Evolutionary conservation across 805 yeast genomes (phyloP).

Genomic region (Hanseniaspora hatyaiensis): DNA sequence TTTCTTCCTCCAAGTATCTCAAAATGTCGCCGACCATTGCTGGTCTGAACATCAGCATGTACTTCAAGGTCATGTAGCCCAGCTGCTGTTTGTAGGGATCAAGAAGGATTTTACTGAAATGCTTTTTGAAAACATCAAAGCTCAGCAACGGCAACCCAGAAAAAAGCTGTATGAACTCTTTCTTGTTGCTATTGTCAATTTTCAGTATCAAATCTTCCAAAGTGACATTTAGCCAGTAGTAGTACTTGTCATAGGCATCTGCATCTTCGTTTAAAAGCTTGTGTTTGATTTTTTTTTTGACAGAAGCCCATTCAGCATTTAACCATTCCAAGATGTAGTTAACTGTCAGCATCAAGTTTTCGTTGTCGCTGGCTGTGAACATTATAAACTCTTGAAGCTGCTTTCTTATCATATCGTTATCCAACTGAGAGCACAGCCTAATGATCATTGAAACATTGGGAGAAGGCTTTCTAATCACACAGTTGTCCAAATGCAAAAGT

Average conservation of each 20-base stretch:
- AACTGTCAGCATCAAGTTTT: slow-evolving; percentile 57
- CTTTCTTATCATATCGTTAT: slow-evolving; percentile 50
- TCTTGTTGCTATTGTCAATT: slow-evolving; percentile 68
- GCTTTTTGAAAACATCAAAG: slow-evolving; percentile 28
- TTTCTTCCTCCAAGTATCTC: slow-evolving; percentile 24
- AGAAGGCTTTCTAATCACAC: not conserved
- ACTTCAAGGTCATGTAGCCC: slow-evolving; percentile 74
- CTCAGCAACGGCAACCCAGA: slow-evolving; percentile 78
- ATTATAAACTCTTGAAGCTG: slow-evolving; percentile 63
- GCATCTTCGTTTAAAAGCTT: not conserved
- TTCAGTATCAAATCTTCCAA: slow-evolving; percentile 7
- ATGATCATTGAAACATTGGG: slow-evolving; percentile 12
- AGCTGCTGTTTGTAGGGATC: slow-evolving; percentile 75
- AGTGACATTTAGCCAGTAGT: slow-evolving; percentile 10
- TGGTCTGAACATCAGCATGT: slow-evolving; percentile 78
- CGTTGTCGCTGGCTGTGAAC: slow-evolving; percentile 21
- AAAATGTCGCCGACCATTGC: slow-evolving; percentile 46
- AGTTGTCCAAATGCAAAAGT: not conserved
- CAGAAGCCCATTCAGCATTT: slow-evolving; percentile 86
- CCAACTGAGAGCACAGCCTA: slow-evolving; percentile 5
- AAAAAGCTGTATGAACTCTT: slow-evolving; percentile 65
- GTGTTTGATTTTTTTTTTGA: slow-evolving; percentile 18
- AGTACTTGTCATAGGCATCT: not conserved
- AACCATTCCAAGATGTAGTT: slow-evolving; percentile 82
- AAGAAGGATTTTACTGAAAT: slow-evolving; percentile 57